These are phyloP conservation scores for Phytophthora hibernalis DNA, from an alignment of 352 stramenopile species.

Conservation along the genomic window DNA sequence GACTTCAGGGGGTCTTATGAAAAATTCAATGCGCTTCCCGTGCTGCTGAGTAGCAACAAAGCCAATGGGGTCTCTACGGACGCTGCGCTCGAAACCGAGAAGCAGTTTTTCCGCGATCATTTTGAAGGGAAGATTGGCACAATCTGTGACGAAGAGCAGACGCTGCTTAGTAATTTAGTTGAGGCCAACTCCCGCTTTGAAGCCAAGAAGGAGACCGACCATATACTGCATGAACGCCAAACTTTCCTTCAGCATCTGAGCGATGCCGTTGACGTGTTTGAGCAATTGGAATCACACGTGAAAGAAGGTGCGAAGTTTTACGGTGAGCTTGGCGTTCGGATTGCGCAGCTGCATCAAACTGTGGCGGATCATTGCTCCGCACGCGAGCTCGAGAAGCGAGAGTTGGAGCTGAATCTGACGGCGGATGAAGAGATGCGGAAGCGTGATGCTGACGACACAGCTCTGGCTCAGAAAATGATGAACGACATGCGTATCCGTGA, in stretches of 20 bases:
- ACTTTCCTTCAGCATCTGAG: conserved; percentile 65
- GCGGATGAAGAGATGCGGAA: conserved; percentile 63
- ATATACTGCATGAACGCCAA: conserved; percentile 61
- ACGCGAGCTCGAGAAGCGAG: conserved; percentile 71
- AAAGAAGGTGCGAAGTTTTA: conserved; percentile 81
- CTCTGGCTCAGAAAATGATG: conserved; percentile 77
- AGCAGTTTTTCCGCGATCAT: conserved; percentile 67
- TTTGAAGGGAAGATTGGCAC: conserved; percentile 62
- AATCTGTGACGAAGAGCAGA: conserved; percentile 62
- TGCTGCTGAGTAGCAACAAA: conserved; percentile 49
- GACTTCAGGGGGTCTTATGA: conserved; percentile 63
- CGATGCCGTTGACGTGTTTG: conserved; percentile 75
- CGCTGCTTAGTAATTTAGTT: conserved; percentile 47
- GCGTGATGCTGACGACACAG: conserved; percentile 57
- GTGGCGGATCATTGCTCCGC: conserved; percentile 76
- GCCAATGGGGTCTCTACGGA: conserved; percentile 30
- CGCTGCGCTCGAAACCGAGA: conserved; percentile 54
- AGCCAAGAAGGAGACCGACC: conserved; percentile 61
- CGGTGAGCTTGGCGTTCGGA: conserved; percentile 56
- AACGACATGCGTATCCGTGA: conserved; percentile 61
- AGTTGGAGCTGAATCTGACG: conserved; percentile 73
- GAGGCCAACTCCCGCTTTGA: conserved; percentile 67
- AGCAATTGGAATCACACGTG: conserved; percentile 79
- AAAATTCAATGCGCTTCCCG: conserved; percentile 65
- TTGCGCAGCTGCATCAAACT: conserved; percentile 74